Evolutionary conservation across 129 eudicot species (phyloP).

Genomic region (Flaveria ramosissima): DNA sequence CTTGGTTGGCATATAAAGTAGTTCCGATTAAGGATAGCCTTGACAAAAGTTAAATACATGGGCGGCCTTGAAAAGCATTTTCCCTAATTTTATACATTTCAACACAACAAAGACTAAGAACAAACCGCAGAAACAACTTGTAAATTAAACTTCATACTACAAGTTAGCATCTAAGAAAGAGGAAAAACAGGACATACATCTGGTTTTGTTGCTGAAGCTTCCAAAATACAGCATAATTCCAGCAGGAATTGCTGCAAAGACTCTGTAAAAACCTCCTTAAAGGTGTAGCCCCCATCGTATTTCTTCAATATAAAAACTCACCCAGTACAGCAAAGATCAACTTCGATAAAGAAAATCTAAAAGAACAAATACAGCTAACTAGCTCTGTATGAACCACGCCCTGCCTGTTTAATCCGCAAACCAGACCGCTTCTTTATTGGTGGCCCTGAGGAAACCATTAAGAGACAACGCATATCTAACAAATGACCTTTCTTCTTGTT

Average conservation of each 20-base stretch:
- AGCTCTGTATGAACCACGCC: conserved; percentile 85
- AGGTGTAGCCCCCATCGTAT: conserved; percentile 55
- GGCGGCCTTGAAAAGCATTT: conserved; percentile 8
- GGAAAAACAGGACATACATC: conserved; percentile 54
- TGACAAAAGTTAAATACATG: background rate
- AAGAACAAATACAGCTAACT: conserved; percentile 55
- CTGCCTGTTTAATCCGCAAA: conserved; percentile 86
- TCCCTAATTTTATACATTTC: conserved; percentile 9
- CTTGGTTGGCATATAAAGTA: conserved; percentile 1
- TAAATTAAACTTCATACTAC: background rate
- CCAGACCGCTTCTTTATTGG: conserved; percentile 87
- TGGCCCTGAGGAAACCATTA: conserved; percentile 73
- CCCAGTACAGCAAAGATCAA: conserved; percentile 38
- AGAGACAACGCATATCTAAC: conserved; percentile 50
- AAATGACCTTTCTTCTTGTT: conserved; percentile 22
- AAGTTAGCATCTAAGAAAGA: conserved; percentile 9
- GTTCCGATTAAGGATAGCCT: background rate
- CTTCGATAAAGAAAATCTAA: conserved; percentile 36
- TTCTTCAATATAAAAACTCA: conserved; percentile 29
- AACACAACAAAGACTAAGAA: conserved; percentile 16
- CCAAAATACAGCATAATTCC: conserved; percentile 97
- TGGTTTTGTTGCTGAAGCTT: conserved; percentile 67
- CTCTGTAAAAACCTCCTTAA: conserved; percentile 63
- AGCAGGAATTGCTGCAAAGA: conserved; percentile 72
- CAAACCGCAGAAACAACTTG: conserved; percentile 22